Evolutionary conservation across 1,284 basidiomycete genomes (phyloP).

Genomic region (Neolentinus lepideus): DNA sequence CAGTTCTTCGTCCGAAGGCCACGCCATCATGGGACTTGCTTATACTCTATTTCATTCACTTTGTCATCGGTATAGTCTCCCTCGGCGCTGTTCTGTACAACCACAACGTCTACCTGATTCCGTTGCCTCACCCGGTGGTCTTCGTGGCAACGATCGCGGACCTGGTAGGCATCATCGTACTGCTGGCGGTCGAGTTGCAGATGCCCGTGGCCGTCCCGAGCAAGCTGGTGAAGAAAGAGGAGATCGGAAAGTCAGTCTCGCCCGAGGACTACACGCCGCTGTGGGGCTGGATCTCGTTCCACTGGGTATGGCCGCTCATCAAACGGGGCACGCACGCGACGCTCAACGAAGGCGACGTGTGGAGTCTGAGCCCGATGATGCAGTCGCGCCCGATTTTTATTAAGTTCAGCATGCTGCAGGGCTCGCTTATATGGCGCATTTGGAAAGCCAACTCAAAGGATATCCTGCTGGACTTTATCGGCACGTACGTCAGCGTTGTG

Average conservation of each 20-base stretch:
- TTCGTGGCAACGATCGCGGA: slow-evolving; percentile 32
- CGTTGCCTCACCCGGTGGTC: slow-evolving; percentile 26
- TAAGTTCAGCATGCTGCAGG: slow-evolving; percentile 41
- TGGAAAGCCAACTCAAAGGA: slow-evolving; percentile 69
- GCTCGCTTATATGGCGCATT: slow-evolving; percentile 57
- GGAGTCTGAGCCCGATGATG: slow-evolving; percentile 61
- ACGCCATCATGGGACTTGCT: slow-evolving; percentile 51
- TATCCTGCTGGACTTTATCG: slow-evolving; percentile 56
- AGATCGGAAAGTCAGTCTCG: slow-evolving; percentile 46
- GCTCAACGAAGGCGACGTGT: slow-evolving; percentile 66
- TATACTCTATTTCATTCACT: slow-evolving; percentile 36
- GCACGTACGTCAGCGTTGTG: slow-evolving; percentile 58
- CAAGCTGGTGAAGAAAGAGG: slow-evolving; percentile 32
- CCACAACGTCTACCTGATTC: slow-evolving; percentile 27
- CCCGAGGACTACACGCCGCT: slow-evolving; percentile 76
- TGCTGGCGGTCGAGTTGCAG: slow-evolving; percentile 37
- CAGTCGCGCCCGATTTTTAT: slow-evolving; percentile 61
- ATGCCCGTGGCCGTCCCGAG: slow-evolving; percentile 59
- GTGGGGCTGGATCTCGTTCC: slow-evolving; percentile 75
- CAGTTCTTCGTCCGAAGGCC: slow-evolving; percentile 29
- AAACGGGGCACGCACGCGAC: slow-evolving; percentile 48
- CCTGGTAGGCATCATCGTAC: slow-evolving; percentile 27
- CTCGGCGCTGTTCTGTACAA: slow-evolving; percentile 45
- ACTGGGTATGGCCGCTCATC: slow-evolving; percentile 71
- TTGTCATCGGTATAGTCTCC: slow-evolving; percentile 32